Evolutionary conservation across 495 filamentous ascomycete species (phyloP).

Genomic region (Talaromyces trachyspermus): DNA sequence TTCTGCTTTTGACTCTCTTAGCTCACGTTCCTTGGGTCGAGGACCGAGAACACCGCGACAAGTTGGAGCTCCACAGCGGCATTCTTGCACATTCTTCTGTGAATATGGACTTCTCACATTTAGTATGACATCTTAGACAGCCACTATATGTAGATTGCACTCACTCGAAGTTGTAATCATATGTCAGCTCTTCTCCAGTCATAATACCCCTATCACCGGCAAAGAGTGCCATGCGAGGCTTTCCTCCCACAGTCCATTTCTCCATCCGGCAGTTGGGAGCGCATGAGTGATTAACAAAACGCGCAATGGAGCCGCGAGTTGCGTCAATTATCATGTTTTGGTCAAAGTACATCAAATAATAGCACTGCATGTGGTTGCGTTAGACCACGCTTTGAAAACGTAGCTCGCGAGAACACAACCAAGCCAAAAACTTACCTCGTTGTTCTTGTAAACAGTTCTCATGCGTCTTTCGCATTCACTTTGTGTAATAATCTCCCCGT

Average conservation of each 20-base stretch:
- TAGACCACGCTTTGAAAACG: constrained; percentile 11
- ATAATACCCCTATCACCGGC: constrained; percentile 82
- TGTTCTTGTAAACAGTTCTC: constrained; percentile 85
- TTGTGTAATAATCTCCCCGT: constrained; percentile 95
- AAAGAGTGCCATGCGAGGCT: constrained; percentile 95
- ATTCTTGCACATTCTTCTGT: constrained; percentile 74
- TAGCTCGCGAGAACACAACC: no score
- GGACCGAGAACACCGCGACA: constrained; percentile 76
- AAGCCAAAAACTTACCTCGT: constrained; percentile 54
- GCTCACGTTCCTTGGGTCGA: constrained; percentile 51
- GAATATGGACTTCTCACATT: constrained; percentile 51
- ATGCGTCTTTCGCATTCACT: constrained; percentile 88
- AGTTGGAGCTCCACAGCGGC: constrained; percentile 67
- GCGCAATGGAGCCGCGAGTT: constrained; percentile 87
- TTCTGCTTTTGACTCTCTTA: constrained; percentile 29
- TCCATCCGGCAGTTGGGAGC: constrained; percentile 96
- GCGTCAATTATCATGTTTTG: constrained; percentile 99
- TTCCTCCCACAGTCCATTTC: constrained; percentile 92
- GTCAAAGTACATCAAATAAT: constrained; percentile 96
- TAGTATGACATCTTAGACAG: not conserved
- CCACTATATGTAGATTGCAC: constrained; percentile 11
- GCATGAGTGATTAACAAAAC: constrained; percentile 97
- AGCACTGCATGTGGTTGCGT: constrained; percentile 62
- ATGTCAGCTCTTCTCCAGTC: constrained; percentile 95
- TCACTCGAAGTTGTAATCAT: constrained; percentile 97